A percentile compares a stretch with the other conserved stretches of the same genome.
Conservation (phyloP, 2,329 filamentous ascomycete genomes). For the Apiospora aurea region DNA sequence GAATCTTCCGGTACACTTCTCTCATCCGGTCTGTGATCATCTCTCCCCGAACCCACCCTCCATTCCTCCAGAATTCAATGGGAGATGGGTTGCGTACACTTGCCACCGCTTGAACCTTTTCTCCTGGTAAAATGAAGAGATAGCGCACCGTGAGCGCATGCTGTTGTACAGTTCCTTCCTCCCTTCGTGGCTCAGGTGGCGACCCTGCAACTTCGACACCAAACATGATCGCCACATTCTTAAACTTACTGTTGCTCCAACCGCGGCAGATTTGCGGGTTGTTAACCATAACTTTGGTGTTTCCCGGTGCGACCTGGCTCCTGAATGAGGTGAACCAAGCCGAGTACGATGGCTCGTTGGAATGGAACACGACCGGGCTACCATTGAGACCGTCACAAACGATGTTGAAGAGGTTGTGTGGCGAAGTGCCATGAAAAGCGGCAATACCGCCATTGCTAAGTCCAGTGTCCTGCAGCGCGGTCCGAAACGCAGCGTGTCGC, state of each 20-base stretch:
- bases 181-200: neutral
- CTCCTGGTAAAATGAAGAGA: neutral
- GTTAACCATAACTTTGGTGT: neutral
- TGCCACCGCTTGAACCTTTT: neutral
- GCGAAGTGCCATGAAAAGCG: neutral
- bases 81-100: rapidly evolving
- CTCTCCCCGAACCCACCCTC: neutral
- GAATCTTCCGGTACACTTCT: neutral
- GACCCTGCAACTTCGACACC: neutral
- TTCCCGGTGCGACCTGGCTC: neutral
- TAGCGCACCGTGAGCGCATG: neutral
- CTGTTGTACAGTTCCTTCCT: neutral
- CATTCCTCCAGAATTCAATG: neutral
- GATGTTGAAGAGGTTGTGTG: neutral
- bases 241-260: neutral
- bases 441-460: neutral
- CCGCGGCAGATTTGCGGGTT: neutral
- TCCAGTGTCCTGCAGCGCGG: neutral
- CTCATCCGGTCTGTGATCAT: too few species aligned
- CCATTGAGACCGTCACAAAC: neutral
- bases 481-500: neutral
- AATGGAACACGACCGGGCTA: neutral
- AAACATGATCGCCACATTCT: neutral
- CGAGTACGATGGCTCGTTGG: neutral
- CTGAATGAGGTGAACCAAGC: neutral